A percentile compares a stretch with the other conserved stretches of the same genome.
These are phyloP conservation scores for Pseudocercospora vitis DNA, from an alignment of 2,329 filamentous ascomycete species.

Conservation along the genomic window DNA sequence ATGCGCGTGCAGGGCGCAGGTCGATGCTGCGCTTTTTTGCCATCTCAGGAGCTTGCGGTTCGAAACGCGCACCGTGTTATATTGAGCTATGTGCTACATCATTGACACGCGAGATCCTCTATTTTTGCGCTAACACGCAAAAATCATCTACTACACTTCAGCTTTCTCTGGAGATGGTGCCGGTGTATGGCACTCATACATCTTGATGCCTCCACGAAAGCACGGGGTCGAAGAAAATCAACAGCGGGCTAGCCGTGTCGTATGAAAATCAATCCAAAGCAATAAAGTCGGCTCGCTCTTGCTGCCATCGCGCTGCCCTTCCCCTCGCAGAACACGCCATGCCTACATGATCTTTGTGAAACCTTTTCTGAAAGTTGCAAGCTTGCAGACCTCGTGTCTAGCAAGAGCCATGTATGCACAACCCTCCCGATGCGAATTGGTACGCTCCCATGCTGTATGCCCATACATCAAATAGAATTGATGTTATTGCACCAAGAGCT, in stretches of 20 bases:
- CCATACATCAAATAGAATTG: slow-evolving; percentile 3
- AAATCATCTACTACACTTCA: neutral
- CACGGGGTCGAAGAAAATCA: too few species aligned
- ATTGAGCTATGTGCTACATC: neutral
- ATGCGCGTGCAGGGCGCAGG: too few species aligned
- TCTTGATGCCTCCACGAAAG: neutral
- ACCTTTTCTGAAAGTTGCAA: slow-evolving; percentile 8
- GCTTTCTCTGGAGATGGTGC: too few species aligned
- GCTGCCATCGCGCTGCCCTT: neutral
- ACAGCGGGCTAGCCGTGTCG: slow-evolving; percentile 4
- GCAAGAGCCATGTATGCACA: slow-evolving; percentile 12
- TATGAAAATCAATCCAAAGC: neutral
- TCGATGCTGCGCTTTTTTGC: too few species aligned
- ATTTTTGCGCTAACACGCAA: neutral
- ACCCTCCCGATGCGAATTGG: neutral
- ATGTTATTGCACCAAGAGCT: neutral
- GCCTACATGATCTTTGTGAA: slow-evolving; percentile 4
- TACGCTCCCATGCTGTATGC: slow-evolving; percentile 9
- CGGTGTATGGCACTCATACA: too few species aligned
- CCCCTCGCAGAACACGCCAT: slow-evolving; percentile 2
- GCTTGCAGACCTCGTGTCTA: slow-evolving; percentile 13
- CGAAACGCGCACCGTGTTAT: neutral
- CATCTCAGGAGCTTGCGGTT: neutral
- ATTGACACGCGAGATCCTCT: neutral
- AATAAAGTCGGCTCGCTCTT: too few species aligned